Base-by-base conservation (phyloP, 495 filamentous ascomycete species). In the Penicillium malachiteum region DNA sequence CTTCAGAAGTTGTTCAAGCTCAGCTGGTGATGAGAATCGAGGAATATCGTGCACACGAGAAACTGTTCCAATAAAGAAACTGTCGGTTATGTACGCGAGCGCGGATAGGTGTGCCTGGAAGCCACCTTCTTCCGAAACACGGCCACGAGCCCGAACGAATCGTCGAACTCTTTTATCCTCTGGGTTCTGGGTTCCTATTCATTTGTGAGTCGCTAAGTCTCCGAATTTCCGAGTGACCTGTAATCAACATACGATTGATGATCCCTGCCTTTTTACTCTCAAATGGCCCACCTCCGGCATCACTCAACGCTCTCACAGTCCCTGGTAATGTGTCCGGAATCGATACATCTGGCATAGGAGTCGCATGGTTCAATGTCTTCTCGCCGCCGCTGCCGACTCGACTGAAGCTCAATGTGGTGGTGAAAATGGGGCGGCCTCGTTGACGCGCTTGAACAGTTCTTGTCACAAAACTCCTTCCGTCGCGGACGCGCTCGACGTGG, bases 381-480 rank as follows among this genome's bases (percentile, higher is more conserved):
- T 79, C 72, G 5, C 87, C 88, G 26, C 84, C 85, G 60, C 83
- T 85, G 50, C 82, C 83, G 45, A 89, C 84, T 12, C 83, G 76
- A 63, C 87, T 87, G 68, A 98, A 98, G 51, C 87, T 92, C 71
- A 93, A 81, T 5, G 93, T 98, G 3, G 90, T 92, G 37, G 93
- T 96, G 77, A 97, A 96, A 70, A 98, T 97, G 52, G 85, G 84
- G 53, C 85, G 84, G n/a, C 91, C 94, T 50, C 83, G 78, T 72
- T 98, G 94, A 46, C 89, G 78, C 50, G 94, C 94, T 69, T 98
- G 92, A 21, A 98, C 94, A 32, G 92, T 96, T 41, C 94, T 81
- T n/a, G 94, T 97, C 43, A 90, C 84, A 70, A 92, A 98, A 50
- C 88, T 92, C 49, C 85, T 81, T n/a, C 94, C 94, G 57, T 92